These are phyloP conservation scores for Mallotus nudiflorus DNA, from an alignment of 345 rosid species.

Conservation along the genomic window DNA sequence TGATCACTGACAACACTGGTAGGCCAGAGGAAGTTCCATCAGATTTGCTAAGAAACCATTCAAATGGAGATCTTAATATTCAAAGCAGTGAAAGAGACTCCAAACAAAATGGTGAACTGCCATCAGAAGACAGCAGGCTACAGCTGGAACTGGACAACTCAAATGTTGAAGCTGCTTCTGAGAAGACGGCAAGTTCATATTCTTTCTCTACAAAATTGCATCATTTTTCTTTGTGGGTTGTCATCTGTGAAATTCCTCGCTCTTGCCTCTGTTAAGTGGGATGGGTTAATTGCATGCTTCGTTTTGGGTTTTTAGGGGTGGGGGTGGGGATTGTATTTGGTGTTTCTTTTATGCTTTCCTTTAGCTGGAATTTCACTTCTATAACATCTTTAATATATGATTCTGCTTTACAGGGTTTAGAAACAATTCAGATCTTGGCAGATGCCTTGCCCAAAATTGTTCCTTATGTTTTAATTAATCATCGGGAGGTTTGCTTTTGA, in stretches of 20 bases:
- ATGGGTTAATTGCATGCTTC: background rate
- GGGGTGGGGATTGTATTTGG: background rate
- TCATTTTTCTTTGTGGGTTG: background rate
- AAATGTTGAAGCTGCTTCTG: conserved; percentile 43
- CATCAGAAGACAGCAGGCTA: conserved; percentile 36
- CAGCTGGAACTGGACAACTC: conserved; percentile 42
- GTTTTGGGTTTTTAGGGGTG: background rate
- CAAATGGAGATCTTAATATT: conserved; percentile 36
- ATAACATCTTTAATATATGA: conserved; percentile 17
- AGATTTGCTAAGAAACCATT: conserved; percentile 30
- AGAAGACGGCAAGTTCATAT: conserved; percentile 59
- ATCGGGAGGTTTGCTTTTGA: conserved; percentile 73
- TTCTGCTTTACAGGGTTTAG: conserved; percentile 62
- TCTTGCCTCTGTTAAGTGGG: background rate
- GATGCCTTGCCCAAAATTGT: conserved; percentile 97
- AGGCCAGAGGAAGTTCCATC: conserved; percentile 39
- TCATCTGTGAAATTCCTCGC: conserved; percentile 1
- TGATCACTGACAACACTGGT: conserved; percentile 18
- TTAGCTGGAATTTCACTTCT: conserved; percentile 14
- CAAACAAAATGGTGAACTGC: conserved; percentile 45
- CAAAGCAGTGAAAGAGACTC: conserved; percentile 35
- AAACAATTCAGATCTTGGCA: conserved; percentile 93
- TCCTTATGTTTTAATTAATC: conserved; percentile 95
- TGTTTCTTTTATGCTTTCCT: background rate
- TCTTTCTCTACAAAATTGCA: conserved; percentile 17